Conservation (phyloP, 768 basidiomycete genomes). For the Lentinula detonsa region DNA sequence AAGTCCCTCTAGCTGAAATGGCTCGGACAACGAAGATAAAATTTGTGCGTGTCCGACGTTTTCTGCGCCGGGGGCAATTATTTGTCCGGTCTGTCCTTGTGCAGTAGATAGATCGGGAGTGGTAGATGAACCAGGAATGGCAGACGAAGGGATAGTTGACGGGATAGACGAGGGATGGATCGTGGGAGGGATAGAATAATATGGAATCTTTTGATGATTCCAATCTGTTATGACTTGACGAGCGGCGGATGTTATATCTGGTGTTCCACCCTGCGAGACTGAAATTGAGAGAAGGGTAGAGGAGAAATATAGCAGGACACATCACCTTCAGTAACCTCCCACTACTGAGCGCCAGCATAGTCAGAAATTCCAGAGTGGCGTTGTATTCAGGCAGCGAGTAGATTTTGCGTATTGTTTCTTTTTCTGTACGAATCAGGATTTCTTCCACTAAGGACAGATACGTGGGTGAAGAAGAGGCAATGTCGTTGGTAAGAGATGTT, state of each 20-base stretch:
- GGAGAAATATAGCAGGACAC: background rate
- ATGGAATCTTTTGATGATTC: slow-evolving; percentile 95
- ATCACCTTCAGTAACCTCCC: slow-evolving; percentile 80
- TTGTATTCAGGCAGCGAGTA: slow-evolving; percentile 78
- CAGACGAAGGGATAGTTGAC: slow-evolving; percentile 20
- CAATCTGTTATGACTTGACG: slow-evolving; percentile 84
- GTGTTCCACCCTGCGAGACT: slow-evolving; percentile 71
- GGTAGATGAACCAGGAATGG: slow-evolving; percentile 1
- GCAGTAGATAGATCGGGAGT: slow-evolving; percentile 21
- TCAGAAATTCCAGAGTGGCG: slow-evolving; percentile 77
- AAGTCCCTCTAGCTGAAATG: slow-evolving; percentile 75
- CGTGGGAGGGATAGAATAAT: slow-evolving; percentile 73
- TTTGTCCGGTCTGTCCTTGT: slow-evolving; percentile 15
- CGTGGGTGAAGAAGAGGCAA: background rate
- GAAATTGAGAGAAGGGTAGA: background rate
- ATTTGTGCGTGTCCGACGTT: slow-evolving; percentile 80
- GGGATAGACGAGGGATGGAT: slow-evolving; percentile 77
- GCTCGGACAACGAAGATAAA: slow-evolving; percentile 59
- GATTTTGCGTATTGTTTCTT: slow-evolving; percentile 68
- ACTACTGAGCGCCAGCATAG: slow-evolving; percentile 78
- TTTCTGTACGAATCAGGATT: slow-evolving; percentile 69
- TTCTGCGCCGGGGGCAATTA: slow-evolving; percentile 68
- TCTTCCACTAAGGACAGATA: slow-evolving; percentile 64
- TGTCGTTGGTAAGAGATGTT: background rate
- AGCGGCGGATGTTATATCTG: slow-evolving; percentile 79